A percentile compares a stretch with the other conserved stretches of the same genome.
phyloP scores from a whole-genome alignment of 768 basidiomycete genomes.

The Leucocoprinus birnbaumii region DNA sequence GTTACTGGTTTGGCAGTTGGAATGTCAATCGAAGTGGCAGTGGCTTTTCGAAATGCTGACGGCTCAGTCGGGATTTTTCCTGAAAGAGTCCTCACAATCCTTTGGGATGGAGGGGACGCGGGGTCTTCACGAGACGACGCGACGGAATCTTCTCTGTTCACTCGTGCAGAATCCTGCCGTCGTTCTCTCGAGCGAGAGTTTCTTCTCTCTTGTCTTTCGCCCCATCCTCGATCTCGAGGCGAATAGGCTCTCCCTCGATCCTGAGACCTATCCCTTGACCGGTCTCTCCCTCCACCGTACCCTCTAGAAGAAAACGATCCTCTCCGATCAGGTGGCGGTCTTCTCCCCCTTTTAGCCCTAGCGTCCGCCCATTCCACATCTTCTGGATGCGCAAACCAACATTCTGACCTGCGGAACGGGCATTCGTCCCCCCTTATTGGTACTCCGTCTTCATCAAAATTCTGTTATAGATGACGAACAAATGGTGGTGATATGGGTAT shows the following conservation, averaged over 20 bases:
- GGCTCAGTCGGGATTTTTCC: not conserved
- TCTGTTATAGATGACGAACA: constrained; percentile 2
- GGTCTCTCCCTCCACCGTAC: not conserved
- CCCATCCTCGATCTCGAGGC: not conserved
- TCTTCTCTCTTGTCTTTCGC: not conserved
- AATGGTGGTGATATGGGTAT: too few species aligned
- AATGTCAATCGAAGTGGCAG: not conserved
- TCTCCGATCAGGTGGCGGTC: not conserved
- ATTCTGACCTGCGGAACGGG: not conserved
- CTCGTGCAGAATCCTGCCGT: not conserved
- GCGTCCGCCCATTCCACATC: constrained; percentile 10
- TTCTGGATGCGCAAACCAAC: constrained; percentile 17
- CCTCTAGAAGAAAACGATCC: not conserved
- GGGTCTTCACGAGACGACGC: constrained; percentile 2
- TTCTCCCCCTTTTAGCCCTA: not conserved
- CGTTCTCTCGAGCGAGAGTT: not conserved
- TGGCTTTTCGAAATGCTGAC: not conserved
- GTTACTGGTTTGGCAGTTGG: too few species aligned
- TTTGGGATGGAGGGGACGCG: not conserved
- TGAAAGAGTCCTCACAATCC: not conserved
- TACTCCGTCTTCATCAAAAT: constrained; percentile 11
- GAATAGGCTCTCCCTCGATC: not conserved
- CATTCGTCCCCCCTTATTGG: constrained; percentile 1
- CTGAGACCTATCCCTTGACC: not conserved
- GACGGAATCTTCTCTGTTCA: not conserved